A percentile compares a stretch with the other conserved stretches of the same genome.
Conservation (phyloP, 2,329 filamentous ascomycete genomes). For the Aspergillus quadricinctus region DNA sequence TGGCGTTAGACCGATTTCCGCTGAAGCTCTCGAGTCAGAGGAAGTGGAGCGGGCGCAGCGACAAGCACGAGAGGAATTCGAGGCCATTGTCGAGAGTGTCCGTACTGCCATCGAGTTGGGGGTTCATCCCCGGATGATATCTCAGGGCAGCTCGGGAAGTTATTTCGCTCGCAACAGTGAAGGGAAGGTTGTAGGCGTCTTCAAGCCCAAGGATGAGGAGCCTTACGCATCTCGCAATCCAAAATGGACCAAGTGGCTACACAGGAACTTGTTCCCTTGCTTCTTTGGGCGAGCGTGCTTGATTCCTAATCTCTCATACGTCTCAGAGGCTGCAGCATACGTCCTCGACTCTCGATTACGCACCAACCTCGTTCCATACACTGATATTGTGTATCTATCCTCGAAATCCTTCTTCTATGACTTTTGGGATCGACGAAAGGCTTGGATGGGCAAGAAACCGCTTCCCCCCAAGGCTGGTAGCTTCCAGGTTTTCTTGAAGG, state of each 20-base stretch:
- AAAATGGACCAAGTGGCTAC: constrained; percentile 99
- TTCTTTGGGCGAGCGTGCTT: constrained; percentile 93
- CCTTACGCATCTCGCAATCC: constrained; percentile 95
- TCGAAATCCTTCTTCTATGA: constrained; percentile 98
- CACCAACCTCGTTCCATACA: constrained; percentile 92
- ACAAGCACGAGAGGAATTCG: constrained; percentile 77
- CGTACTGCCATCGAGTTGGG: constrained; percentile 82
- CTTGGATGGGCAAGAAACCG: constrained; percentile 79
- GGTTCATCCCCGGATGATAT: constrained; percentile 90
- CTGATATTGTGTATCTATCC: constrained; percentile 87
- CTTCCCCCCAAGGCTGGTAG: constrained; percentile 89
- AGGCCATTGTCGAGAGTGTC: constrained; percentile 86
- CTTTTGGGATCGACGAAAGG: constrained; percentile 89
- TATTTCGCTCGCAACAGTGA: constrained; percentile 92
- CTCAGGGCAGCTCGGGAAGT: constrained; percentile 93
- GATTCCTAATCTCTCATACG: constrained; percentile 95
- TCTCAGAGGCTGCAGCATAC: constrained; percentile 95
- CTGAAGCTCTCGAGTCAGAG: constrained; percentile 63
- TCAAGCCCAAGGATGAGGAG: constrained; percentile 98
- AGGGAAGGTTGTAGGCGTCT: constrained; percentile 93
- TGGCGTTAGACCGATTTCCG: constrained; percentile 73
- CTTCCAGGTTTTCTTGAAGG: constrained; percentile 95
- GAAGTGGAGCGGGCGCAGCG: constrained; percentile 54
- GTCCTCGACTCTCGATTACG: constrained; percentile 85
- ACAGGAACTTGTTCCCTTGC: constrained; percentile 94